Percentiles rank a stretch among this genome's conserved stretches.
Conservation (phyloP, 768 basidiomycete genomes). For the Mycena filopes region DNA sequence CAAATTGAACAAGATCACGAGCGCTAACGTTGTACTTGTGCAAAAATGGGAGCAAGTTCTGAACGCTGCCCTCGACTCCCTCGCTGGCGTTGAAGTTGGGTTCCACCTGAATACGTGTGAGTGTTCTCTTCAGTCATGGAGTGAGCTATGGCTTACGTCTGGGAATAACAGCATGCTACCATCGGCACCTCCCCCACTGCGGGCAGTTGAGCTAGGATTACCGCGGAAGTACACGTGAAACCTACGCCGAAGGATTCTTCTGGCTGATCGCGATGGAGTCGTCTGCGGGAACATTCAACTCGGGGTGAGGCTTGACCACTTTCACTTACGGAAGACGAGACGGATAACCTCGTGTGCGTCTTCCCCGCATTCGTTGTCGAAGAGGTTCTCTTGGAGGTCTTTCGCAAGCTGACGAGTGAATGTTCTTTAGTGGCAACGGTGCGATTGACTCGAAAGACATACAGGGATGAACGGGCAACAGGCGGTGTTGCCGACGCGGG, state of each 20-base stretch:
- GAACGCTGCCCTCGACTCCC: conserved; percentile 34
- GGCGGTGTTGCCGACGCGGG: conserved; percentile 11
- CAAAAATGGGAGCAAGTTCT: conserved; percentile 23
- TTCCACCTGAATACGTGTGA: conserved; percentile 26
- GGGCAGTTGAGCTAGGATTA: conserved; percentile 33
- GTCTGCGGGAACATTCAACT: conserved; percentile 33
- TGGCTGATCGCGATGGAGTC: conserved; percentile 35
- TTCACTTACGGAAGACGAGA: conserved; percentile 38
- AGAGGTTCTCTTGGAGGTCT: conserved; percentile 45
- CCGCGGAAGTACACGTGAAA: not conserved
- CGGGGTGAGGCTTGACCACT: no score
- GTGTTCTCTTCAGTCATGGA: no score
- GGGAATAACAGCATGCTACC: conserved; percentile 44
- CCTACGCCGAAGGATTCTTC: not conserved
- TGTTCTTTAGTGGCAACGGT: not conserved
- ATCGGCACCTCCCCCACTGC: conserved; percentile 45
- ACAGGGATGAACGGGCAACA: conserved; percentile 22
- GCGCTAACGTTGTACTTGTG: conserved; percentile 31
- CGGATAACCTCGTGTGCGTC: conserved; percentile 44
- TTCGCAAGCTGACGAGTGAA: conserved; percentile 20
- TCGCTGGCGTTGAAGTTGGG: conserved; percentile 31
- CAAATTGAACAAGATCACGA: conserved; percentile 28
- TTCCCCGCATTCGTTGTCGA: conserved; percentile 49
- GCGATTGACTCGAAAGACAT: not conserved
- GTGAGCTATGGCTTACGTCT: not conserved